A percentile compares a stretch with the other conserved stretches of the same genome.
Conservation (phyloP, 192 early-diverging fungal species). For the Umbelopsis vinacea region DNA sequence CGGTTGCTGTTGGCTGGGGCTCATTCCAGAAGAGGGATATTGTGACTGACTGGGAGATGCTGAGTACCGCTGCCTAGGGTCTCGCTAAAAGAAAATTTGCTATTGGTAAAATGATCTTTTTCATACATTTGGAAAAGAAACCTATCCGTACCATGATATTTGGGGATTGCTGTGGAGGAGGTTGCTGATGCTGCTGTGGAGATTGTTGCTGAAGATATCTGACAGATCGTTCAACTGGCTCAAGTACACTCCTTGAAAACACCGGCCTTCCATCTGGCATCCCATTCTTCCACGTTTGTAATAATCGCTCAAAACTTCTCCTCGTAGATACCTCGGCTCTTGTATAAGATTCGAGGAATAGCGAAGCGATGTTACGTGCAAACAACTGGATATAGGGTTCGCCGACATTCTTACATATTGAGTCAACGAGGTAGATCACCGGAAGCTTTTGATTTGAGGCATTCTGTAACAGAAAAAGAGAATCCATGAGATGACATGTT, state of each 20-base stretch:
- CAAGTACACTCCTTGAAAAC: slow-evolving; percentile 59
- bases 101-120: background rate
- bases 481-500: background rate
- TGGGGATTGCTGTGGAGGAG: background rate
- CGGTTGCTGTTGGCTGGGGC: background rate
- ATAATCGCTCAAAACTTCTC: slow-evolving; percentile 73
- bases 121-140: background rate
- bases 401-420: slow-evolving; percentile 95
- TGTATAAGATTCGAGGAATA: slow-evolving; percentile 79
- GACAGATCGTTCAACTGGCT: slow-evolving; percentile 52
- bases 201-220: slow-evolving; percentile 45
- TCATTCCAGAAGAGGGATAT: background rate
- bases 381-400: slow-evolving; percentile 75
- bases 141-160: background rate
- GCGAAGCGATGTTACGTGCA: slow-evolving; percentile 67
- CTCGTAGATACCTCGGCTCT: slow-evolving; percentile 67
- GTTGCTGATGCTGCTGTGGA: slow-evolving; percentile 14
- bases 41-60: background rate
- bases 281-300: slow-evolving; percentile 83
- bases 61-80: background rate
- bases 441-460: slow-evolving; percentile 82
- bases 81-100: background rate
- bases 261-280: slow-evolving; percentile 62
- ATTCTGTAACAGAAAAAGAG: slow-evolving; percentile 55
- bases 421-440: slow-evolving; percentile 90